A percentile compares a stretch with the other conserved stretches of the same genome.
phyloP scores from a whole-genome alignment of 495 filamentous ascomycete genomes.

The Penicillium lividum region DNA sequence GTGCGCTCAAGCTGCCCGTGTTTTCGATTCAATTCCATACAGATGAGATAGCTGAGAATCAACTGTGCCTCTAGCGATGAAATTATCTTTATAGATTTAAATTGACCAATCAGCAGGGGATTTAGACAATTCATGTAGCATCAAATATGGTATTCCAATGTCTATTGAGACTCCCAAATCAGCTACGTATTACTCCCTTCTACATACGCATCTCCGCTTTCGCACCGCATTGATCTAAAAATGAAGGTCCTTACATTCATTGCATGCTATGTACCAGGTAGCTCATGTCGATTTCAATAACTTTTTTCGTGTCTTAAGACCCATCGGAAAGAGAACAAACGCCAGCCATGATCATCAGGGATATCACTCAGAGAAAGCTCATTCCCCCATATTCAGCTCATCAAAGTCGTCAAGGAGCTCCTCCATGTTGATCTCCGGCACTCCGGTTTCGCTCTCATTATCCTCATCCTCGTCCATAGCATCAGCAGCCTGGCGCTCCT shows the following conservation, averaged over 20 bases:
- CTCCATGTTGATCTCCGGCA: constrained; percentile 76
- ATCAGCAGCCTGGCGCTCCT: constrained; percentile 47
- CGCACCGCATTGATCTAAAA: background rate
- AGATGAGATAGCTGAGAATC: too few relatives aligned
- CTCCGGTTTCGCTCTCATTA: constrained; percentile 58
- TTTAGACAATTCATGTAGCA: too few relatives aligned
- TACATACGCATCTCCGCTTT: background rate
- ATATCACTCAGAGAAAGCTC: constrained; percentile 28
- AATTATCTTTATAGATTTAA: too few relatives aligned
- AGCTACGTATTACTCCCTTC: background rate
- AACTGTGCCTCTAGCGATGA: too few relatives aligned
- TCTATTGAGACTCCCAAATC: too few relatives aligned
- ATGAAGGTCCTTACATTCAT: constrained; percentile 7
- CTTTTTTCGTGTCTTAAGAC: constrained; percentile 18
- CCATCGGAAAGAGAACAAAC: constrained; percentile 21
- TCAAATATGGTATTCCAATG: too few relatives aligned
- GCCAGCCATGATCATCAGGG: constrained; percentile 36
- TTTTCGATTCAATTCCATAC: too few relatives aligned
- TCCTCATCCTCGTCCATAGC: constrained; percentile 65
- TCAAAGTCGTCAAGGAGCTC: constrained; percentile 90
- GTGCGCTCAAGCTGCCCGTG: too few relatives aligned
- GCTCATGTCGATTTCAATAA: constrained; percentile 14
- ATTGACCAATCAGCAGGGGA: too few relatives aligned
- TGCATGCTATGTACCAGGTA: constrained; percentile 11
- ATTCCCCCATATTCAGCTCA: constrained; percentile 64